A percentile compares a stretch with the other conserved stretches of the same genome.
Conservation (phyloP, 768 basidiomycete species). For the Russula dissimulans region DNA sequence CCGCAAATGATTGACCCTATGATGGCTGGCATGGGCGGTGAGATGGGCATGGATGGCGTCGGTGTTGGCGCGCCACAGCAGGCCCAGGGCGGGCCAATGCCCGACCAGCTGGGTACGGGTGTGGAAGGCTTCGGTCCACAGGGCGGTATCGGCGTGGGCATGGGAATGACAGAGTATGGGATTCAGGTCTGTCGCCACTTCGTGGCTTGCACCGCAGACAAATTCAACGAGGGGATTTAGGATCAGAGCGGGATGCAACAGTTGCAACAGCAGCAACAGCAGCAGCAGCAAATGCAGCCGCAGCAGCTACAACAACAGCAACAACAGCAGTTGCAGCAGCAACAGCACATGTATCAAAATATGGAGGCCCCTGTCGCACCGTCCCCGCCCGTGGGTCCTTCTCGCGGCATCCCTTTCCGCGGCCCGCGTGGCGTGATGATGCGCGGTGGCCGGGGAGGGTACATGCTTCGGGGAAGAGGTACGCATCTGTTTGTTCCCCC, state of each 20-base stretch:
- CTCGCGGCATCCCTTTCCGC: constrained; percentile 27
- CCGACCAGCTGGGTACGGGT: constrained; percentile 19
- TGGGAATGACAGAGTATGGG: constrained; percentile 42
- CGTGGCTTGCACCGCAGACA: neutral
- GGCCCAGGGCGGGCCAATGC: constrained; percentile 14
- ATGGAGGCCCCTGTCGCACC: constrained; percentile 49
- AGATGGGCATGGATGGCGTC: constrained; percentile 44
- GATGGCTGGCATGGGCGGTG: constrained; percentile 72
- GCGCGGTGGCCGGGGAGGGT: constrained; percentile 37
- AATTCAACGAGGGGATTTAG: neutral
- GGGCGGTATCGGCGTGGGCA: constrained; percentile 17
- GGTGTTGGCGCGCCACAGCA: constrained; percentile 20
- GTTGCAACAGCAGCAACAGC: constrained; percentile 20
- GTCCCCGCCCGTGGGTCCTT: constrained; percentile 31
- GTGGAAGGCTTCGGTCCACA: constrained; percentile 15
- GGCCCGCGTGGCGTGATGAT: constrained; percentile 35
- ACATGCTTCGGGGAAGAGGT: constrained; percentile 34
- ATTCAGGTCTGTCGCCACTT: constrained; percentile 52
- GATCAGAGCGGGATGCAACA: constrained; percentile 35
- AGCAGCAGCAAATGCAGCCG: constrained; percentile 17
- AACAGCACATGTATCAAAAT: constrained; percentile 49
- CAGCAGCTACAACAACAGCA: constrained; percentile 58
- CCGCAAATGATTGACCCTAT: constrained; percentile 45
- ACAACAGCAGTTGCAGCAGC: constrained; percentile 26
- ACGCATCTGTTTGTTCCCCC: neutral